These are phyloP conservation scores for Phytophthora pinifolia DNA, from an alignment of 352 stramenopile genomes.

Conservation along the genomic window DNA sequence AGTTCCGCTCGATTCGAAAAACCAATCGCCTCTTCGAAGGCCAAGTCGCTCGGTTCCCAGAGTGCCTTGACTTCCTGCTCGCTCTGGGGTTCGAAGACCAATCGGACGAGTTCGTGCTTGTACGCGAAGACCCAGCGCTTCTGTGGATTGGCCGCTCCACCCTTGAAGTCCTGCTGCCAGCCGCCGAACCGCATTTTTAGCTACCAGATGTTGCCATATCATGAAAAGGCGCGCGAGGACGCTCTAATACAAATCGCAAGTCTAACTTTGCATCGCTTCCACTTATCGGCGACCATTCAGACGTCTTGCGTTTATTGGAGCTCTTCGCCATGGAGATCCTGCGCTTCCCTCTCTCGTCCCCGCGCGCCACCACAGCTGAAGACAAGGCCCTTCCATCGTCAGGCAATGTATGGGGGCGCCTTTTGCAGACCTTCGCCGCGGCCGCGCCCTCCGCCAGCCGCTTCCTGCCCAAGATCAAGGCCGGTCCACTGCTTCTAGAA, in stretches of 20 bases:
- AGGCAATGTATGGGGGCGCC: slow-evolving; percentile 46
- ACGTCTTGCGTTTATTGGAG: neutral
- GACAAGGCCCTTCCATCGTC: too few relatives aligned
- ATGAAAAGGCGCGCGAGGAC: slow-evolving; percentile 8
- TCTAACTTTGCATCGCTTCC: neutral
- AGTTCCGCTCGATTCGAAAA: slow-evolving; percentile 72
- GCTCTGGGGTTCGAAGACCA: slow-evolving; percentile 73
- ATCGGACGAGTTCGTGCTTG: slow-evolving; percentile 49
- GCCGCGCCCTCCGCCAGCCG: slow-evolving; percentile 33
- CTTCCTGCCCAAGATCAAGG: slow-evolving; percentile 63
- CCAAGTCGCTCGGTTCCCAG: slow-evolving; percentile 47
- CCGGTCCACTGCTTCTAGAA: slow-evolving; percentile 58
- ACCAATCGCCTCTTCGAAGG: slow-evolving; percentile 58
- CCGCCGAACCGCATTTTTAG: slow-evolving; percentile 9
- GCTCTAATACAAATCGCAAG: neutral
- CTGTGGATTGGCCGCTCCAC: slow-evolving; percentile 70
- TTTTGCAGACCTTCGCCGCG: slow-evolving; percentile 50
- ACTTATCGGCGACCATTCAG: slow-evolving; percentile 12
- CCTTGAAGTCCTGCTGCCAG: slow-evolving; percentile 51
- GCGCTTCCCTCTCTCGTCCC: slow-evolving; percentile 13
- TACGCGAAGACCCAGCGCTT: slow-evolving; percentile 58
- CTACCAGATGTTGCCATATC: slow-evolving; percentile 2
- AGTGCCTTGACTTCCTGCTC: slow-evolving; percentile 65
- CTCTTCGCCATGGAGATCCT: slow-evolving; percentile 23
- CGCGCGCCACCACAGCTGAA: slow-evolving; percentile 1